Evolutionary conservation across 2,329 filamentous ascomycete genomes (phyloP), one percentile per base, ranked within the genome.

Genomic region (Gaeumannomyces tritici): DNA sequence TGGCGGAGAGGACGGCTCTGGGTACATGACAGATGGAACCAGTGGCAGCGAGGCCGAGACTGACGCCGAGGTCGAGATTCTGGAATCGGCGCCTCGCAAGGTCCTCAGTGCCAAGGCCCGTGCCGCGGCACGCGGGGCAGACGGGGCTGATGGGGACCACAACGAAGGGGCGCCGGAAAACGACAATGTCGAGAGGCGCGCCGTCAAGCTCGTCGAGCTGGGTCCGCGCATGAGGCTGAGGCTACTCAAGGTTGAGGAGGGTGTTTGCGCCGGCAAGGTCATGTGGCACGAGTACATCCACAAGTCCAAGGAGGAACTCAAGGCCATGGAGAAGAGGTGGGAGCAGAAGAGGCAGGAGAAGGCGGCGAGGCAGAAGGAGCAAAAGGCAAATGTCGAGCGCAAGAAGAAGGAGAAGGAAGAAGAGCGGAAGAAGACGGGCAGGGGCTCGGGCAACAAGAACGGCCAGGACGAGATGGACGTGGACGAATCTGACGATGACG

Each of bases 271-370:
- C 29, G 95, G 95, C 60, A 95, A 91, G 73, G 84, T 96, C 63
- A 90, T 99, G 89, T 99, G 95, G 95, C 95, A 99, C 74, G 92
- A 97, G 72, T 96, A 91, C 72, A 87, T 98, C 61, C 85, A 88
- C 72, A 99, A 99, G 81, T 86, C 85, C 8, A 86, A 86, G 68
- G 83, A 85, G 24, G 93, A 99, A 73, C 78, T 91, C 63, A 84
- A 87, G 71, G 85, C 89, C 66, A 76, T 97, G 68, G 93, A 98
- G 68, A 85, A 88, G 77, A 83, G 85, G 67, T 98, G 95, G 90
- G 88, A 92, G 67, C 78, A 89, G 76, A 83, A 85, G 70, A 83
- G 84, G 63, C 85, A 87, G 69, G 90, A 95, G 73, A 97, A 96
- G 79, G 93, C 93, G 63, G 85, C 85, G 62, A 82, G 95, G 66